Evolutionary conservation across 805 yeast species (phyloP), one percentile per base, ranked within the genome.

Genomic region (Soucietia sequanensis): DNA sequence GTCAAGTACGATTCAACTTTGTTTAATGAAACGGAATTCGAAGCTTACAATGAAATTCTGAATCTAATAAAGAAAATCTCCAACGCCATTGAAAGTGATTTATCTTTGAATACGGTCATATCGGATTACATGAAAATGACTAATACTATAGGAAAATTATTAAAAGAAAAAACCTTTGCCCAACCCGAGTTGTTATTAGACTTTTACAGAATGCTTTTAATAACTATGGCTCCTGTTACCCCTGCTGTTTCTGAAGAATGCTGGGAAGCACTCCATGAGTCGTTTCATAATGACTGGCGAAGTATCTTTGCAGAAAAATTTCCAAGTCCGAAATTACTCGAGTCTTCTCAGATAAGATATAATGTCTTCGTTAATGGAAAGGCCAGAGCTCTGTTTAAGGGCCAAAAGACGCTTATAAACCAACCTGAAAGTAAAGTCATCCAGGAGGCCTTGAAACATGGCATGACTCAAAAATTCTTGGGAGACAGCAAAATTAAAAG

Each of bases 81-180:
- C 11, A 68, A 65, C 6, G 78, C 96, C 0, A 75, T 86, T 36
- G 76, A 68, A 15, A 65, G 60, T 1, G 72, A 76, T 0, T 60
- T 84, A 18, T 70, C 89, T 0, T 65, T 91, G 54, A 91, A 93
- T 57, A 90, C 96, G 0, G 80, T 88, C 2, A 76, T 93, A 16
- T 86, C 97, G 0, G 95, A 89, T 53, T 84, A 79, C 50, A 91
- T 89, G 96, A 93, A 89, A 51, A 56, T 81, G 32, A 83, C 95
- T 8, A 61, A 80, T 47, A 45, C 67, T 2, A 47, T 85, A 12
- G 50, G 56, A 2, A 43, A 54, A 2, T 70, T 74, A 0, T 27
- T 66, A 3, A 69, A 70, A 23, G 51, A 61, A 5, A 47, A 59
- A 1, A 43, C 54, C 4, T 15, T 26, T 1, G 60, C 77, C 7